A percentile compares a stretch with the other conserved stretches of the same genome.
Conservation (phyloP, 2,329 filamentous ascomycete genomes). For the Tetracladium maxilliforme region DNA sequence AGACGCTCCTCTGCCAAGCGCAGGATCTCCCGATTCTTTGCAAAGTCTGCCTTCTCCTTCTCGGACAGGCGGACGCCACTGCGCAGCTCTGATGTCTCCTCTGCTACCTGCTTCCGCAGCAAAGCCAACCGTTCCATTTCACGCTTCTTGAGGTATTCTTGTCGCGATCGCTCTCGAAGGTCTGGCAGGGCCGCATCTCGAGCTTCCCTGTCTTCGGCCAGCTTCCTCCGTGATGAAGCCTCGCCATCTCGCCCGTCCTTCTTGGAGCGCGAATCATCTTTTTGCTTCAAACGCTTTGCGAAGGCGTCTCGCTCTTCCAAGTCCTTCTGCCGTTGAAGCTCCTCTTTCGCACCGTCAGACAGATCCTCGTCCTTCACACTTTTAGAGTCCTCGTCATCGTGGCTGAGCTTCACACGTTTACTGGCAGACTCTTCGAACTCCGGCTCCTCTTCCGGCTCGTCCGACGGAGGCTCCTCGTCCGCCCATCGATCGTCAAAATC, state of each 20-base stretch:
- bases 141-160: constrained; percentile 87
- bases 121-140: constrained; percentile 75
- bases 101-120: constrained; percentile 77
- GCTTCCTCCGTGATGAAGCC: constrained; percentile 41
- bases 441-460: constrained; percentile 32
- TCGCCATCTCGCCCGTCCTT: constrained; percentile 40
- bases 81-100: constrained; percentile 70
- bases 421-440: constrained; percentile 56
- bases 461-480: constrained; percentile 49
- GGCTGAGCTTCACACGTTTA: constrained; percentile 53
- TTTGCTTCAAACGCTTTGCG: constrained; percentile 57
- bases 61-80: constrained; percentile 63
- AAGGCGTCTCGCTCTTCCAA: constrained; percentile 67
- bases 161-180: constrained; percentile 68
- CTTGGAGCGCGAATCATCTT: constrained; percentile 56
- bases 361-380: constrained; percentile 33
- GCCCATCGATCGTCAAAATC: constrained; percentile 72
- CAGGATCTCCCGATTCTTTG: constrained; percentile 71
- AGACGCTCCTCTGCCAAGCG: constrained; percentile 72
- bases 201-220: constrained; percentile 54
- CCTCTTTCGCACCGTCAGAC: constrained; percentile 43
- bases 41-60: constrained; percentile 75
- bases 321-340: constrained; percentile 48
- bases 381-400: constrained; percentile 33
- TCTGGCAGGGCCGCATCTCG: constrained; percentile 64